Evolutionary conservation across 495 filamentous ascomycete species (phyloP).

Genomic region (Lindgomyces ingoldianus): DNA sequence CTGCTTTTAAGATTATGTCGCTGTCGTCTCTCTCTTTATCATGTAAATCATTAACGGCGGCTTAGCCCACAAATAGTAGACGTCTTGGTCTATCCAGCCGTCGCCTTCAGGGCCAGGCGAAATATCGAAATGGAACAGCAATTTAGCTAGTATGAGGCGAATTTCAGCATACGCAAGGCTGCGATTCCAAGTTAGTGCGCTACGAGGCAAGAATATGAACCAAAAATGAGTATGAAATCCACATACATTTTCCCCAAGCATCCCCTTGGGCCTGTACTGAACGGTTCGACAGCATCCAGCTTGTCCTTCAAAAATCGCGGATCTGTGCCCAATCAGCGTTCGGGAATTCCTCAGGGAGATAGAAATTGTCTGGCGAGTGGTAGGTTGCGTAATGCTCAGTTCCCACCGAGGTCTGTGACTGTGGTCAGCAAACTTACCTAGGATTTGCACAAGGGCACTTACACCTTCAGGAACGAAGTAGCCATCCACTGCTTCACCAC

Average conservation of each 20-base stretch:
- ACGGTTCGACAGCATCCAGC: not conserved
- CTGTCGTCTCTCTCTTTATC: too few species aligned
- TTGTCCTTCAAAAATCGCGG: not conserved
- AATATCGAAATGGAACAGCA: conserved; percentile 17
- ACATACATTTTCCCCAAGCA: not conserved
- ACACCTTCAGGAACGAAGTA: not conserved
- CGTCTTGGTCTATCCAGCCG: not conserved
- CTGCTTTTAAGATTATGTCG: too few species aligned
- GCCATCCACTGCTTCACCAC: not conserved
- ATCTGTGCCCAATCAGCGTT: conserved; percentile 4
- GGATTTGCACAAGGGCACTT: not conserved
- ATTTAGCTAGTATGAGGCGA: conserved; percentile 5
- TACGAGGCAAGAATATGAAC: not conserved
- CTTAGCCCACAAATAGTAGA: not conserved
- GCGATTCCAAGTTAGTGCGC: not conserved
- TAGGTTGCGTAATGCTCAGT: not conserved
- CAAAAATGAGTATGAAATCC: not conserved
- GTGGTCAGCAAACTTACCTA: not conserved
- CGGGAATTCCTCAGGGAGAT: conserved; percentile 6
- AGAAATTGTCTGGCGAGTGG: conserved; percentile 1
- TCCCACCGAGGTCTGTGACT: not conserved
- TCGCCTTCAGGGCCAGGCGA: not conserved
- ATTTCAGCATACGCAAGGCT: conserved; percentile 32
- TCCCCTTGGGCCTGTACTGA: not conserved
- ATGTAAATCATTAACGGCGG: not conserved